Evolutionary conservation across 176 grass and related monocot genomes (phyloP).

Genomic region (Bonia amplexicaulis): DNA sequence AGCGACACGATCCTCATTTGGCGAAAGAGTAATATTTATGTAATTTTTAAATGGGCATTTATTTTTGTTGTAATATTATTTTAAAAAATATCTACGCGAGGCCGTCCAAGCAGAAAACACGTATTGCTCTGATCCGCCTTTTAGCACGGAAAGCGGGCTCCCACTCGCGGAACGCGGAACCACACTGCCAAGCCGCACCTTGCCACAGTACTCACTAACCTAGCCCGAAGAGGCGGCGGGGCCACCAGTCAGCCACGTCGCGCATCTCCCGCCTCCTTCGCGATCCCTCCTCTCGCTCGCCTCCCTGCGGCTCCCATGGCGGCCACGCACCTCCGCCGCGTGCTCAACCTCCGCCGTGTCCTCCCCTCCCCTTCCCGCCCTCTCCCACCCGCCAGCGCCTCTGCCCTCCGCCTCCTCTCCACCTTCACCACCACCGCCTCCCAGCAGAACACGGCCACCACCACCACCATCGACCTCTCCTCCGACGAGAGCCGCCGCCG

Average conservation of each 20-base stretch:
- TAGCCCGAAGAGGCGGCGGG: background rate
- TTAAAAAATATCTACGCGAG: too few relatives aligned
- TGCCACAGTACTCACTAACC: background rate
- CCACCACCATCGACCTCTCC: conserved; percentile 51
- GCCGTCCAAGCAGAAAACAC: too few relatives aligned
- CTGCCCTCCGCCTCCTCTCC: conserved; percentile 11
- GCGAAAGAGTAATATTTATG: too few relatives aligned
- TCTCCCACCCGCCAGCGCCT: background rate
- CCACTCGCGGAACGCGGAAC: background rate
- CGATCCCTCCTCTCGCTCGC: background rate
- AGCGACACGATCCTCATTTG: too few relatives aligned
- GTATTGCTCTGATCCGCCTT: too few relatives aligned
- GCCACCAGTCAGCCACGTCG: conserved; percentile 31
- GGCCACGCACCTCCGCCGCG: conserved; percentile 38
- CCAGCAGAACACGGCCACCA: conserved; percentile 27
- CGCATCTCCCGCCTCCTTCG: background rate
- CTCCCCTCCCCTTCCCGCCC: conserved; percentile 11
- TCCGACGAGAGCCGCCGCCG: conserved; percentile 79
- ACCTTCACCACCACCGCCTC: conserved; percentile 10
- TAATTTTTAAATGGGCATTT: too few relatives aligned
- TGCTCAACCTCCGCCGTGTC: conserved; percentile 26
- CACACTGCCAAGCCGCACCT: background rate
- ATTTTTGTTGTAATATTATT: too few relatives aligned
- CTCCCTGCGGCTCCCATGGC: conserved; percentile 22
- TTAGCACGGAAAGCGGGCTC: too few relatives aligned